phyloP scores from a whole-genome alignment of 495 filamentous ascomycete species.

The Annulohypoxylon nitens region DNA sequence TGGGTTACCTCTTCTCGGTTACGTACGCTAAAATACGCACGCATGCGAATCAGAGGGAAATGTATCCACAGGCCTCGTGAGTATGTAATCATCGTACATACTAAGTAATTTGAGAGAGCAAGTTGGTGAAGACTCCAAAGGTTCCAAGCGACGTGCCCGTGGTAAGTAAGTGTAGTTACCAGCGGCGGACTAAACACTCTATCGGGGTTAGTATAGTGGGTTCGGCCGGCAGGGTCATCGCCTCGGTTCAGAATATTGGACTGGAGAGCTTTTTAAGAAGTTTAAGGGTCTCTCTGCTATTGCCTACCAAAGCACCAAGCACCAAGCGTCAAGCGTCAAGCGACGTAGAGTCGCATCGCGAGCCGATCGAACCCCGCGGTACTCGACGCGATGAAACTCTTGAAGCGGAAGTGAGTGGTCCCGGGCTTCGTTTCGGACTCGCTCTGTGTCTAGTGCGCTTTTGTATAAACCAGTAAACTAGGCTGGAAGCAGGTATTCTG shows the following conservation, averaged over 20 bases:
- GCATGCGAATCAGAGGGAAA: constrained; percentile 8
- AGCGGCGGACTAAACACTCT: constrained; percentile 41
- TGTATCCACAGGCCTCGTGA: constrained; percentile 24
- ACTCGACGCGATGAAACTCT: constrained; percentile 41
- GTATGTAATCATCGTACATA: constrained; percentile 20
- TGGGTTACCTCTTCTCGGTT: constrained; percentile 23
- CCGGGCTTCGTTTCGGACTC: constrained; percentile 29
- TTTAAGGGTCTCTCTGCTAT: constrained; percentile 4
- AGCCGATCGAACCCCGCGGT: constrained; percentile 33
- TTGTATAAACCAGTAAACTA: neutral
- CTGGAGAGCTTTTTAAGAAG: constrained; percentile 2
- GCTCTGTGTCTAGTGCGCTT: constrained; percentile 9
- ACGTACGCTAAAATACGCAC: constrained; percentile 37
- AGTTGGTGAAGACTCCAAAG: neutral
- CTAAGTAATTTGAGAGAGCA: neutral
- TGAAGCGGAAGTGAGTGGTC: constrained; percentile 18
- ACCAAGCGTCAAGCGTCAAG: neutral
- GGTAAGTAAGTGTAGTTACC: constrained; percentile 21
- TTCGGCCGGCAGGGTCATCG: constrained; percentile 10
- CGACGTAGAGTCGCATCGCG: constrained; percentile 31
- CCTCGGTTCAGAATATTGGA: constrained; percentile 20
- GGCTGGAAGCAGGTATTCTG: too few relatives aligned
- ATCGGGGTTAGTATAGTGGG: constrained; percentile 42
- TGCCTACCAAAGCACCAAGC: neutral
- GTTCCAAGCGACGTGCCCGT: neutral